Evolutionary conservation across 345 rosid species (phyloP), one percentile per base, ranked within the genome.

Genomic region (Euclidium syriacum): DNA sequence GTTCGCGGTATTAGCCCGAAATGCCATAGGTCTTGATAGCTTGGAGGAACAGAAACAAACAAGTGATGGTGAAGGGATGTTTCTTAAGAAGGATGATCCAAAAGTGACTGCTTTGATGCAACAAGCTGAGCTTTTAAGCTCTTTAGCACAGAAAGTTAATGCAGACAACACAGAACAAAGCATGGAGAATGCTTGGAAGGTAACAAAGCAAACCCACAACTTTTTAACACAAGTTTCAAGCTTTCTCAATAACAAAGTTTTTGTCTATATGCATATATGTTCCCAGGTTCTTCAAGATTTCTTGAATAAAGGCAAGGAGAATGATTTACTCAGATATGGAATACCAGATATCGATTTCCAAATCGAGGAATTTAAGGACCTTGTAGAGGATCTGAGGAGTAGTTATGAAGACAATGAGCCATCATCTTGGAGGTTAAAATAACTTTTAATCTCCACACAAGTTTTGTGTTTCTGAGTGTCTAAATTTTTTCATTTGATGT

Each of bases 141-240:
- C 96, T 10, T 81, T 94, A 49, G 87, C 96, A 2, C 49, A 62
- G 62, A 94, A 82, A 73, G 91, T 94, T 49, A 80, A 77, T 59
- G 53, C 79, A 29, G 97, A 90, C 53, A 85, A 80, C 72, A 78
- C 88, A 52, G 96, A 87, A 24, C 87, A 85, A 77, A 83, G 95
- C 79, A 81, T 87, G 66, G 99, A 94, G 79, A 83, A 81, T 84
- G 95, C 99, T 69, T 87, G 96, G 99, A 90, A 85, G 97, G 99
- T 86, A 71, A 44, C 47, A 11, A 49, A n/a, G 40, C 33, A 64
- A 39, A n/a, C n/a, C 40, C 5, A n/a, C 33, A 40, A 38, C 63
- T 22, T 54, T 10, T 15, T 10, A 8, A n/a, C 24, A 47, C 39
- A 16, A 52, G 16, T 62, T 54, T 18, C 14, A 23, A 55, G 44